phyloP scores from a whole-genome alignment of 345 rosid species.

The Draba incana region DNA sequence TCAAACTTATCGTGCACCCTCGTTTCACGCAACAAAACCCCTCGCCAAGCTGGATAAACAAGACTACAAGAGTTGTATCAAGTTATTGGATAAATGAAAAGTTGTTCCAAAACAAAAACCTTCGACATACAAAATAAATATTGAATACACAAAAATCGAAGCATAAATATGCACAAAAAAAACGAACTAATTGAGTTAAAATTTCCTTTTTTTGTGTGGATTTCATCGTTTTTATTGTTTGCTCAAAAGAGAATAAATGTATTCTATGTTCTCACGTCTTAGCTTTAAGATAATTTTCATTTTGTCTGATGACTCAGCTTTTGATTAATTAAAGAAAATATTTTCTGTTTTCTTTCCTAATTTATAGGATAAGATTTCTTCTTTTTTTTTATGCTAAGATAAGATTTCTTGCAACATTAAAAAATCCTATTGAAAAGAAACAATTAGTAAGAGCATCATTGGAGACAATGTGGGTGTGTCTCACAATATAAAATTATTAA shows the following conservation, averaged over 20 bases:
- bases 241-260: not conserved
- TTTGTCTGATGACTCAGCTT: not conserved
- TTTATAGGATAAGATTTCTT: slow-evolving; percentile 29
- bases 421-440: not conserved
- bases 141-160: not conserved
- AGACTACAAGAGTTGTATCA: no score
- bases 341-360: no score
- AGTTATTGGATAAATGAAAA: no score
- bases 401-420: slow-evolving; percentile 5
- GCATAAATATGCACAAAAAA: not conserved
- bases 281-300: not conserved
- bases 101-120: not conserved
- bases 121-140: no score
- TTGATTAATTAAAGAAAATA: not conserved
- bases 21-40: no score
- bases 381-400: not conserved
- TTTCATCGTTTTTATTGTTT: not conserved
- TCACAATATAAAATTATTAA: no score
- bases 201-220: not conserved
- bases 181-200: no score
- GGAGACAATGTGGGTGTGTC: no score
- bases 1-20: no score
- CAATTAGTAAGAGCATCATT: no score
- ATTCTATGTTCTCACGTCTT: slow-evolving; percentile 10
- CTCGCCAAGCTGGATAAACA: not conserved